Evolutionary conservation across 495 filamentous ascomycete genomes (phyloP), one percentile per base, ranked within the genome.

Genomic region (Immersiella caudata): DNA sequence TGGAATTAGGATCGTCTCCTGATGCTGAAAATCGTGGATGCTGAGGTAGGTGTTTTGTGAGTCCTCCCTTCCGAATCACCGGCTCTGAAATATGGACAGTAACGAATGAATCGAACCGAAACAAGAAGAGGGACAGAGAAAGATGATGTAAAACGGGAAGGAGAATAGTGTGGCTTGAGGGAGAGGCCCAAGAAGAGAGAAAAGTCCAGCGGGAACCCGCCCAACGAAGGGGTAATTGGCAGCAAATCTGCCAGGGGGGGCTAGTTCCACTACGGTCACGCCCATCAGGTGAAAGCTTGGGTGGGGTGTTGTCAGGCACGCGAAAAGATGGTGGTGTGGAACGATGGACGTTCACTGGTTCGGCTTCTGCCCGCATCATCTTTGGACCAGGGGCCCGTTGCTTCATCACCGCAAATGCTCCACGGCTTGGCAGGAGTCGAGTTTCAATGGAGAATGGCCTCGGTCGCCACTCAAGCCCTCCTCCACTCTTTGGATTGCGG

Each of bases 41-140:
- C 20, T 51, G 61, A 58, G n/a, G 29, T 60, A 61, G 21, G 64
- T 56, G 65, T 26, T 57, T 33, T 55, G 21, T 20, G 40, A 54
- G 59, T 56, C 55, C 69, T 68, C 67, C 62, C 51, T 69, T 67
- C 67, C 49, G 40, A 64, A 60, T 27, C 64, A 67, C 35, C 40
- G 24, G 25, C 27, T 46, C 27, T 26, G 14, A 40, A 73, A 70
- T 67, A 73, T 72, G 67, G 69, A 68, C 67, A 71, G 68, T 73
- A 78, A 78, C 75, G 75, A 78, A 68, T 76, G 75, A 62, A 73
- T 69, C 22, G 71, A 76, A 76, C 69, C 22, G 69, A 73, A 73
- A 71, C 61, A 56, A 46, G 68, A 70, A 70, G 67, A 51, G 65
- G 59, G 68, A 71, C 65, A 62, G 68, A 67, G 67, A 59, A 69